Base-by-base conservation (phyloP, 1,284 basidiomycete genomes). In the Anthracocystis setariae region DNA sequence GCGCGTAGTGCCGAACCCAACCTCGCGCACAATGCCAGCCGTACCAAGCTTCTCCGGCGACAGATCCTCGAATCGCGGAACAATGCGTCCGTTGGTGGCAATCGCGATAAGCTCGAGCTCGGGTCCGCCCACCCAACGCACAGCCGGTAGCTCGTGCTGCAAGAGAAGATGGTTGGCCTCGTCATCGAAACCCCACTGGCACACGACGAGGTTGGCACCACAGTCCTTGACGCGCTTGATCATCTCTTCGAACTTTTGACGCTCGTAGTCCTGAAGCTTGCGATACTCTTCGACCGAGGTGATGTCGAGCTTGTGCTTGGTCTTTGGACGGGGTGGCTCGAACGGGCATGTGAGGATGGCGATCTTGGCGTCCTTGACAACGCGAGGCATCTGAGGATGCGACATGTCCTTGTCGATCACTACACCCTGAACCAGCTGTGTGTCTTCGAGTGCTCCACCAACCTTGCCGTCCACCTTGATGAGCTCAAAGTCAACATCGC, bases 381-480 rank as follows among this genome's bases (percentile, higher is more conserved):
- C 87, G 61, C 88, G 89, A 10, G 95, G 95, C 95, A 98, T 98
- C 85, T 97, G 94, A 9, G 95, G 92, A 82, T 98, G 95, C 21
- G 94, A 97, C 90, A 98, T 94, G 86, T 98, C 94, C 85, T 98
- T 97, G 89, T 98, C 94, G 83, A 98, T 89, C 73, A 98, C 91
- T 40, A 98, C 95, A 78, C 95, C 94, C 78, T 92, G 91, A 84
- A 96, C 94, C 74, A 96, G 88, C 29, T 88, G 88, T 8, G 93
- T 98, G 85, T 99, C 96, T 32, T 93, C 93, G 45, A 99, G 88
- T 9, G 92, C 92, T 43, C 96, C 95, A 53, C 95, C 96, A 71
- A 98, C 94, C 86, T 98, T 98, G 82, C 95, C 95, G 80, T 97
- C 93, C 29, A 98, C 95, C 85, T 99, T 98, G 88, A 98, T 98